These are phyloP conservation scores for Ilyonectria sp. DNA, from an alignment of 2,329 filamentous ascomycete species.

Conservation along the genomic window DNA sequence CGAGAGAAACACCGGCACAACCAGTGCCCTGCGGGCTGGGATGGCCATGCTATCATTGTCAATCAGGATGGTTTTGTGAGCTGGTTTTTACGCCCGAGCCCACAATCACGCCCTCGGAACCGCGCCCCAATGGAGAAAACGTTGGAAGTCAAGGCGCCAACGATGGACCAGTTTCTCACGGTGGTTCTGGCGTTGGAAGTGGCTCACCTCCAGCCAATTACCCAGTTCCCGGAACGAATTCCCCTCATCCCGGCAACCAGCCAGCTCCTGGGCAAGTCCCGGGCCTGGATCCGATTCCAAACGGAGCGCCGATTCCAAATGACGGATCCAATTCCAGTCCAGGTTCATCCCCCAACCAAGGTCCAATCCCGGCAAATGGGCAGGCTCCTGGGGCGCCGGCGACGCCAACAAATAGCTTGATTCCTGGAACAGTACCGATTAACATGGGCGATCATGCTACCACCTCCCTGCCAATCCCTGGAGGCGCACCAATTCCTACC, in stretches of 20 bases:
- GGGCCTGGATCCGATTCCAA: neutral
- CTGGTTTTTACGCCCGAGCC: neutral
- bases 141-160: neutral
- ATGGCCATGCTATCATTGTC: conserved; percentile 52
- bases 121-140: neutral
- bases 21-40: conserved; percentile 48
- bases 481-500: neutral
- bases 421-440: neutral
- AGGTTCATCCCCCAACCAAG: neutral
- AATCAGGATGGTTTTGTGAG: conserved; percentile 49
- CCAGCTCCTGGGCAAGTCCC: neutral
- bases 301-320: neutral
- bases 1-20: conserved; percentile 50
- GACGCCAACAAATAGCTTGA: too few relatives aligned
- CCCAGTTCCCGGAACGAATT: neutral
- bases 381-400: neutral
- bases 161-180: neutral
- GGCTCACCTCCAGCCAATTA: neutral
- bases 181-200: conserved; percentile 4
- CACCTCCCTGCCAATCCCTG: neutral
- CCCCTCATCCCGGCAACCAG: neutral
- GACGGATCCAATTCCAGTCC: neutral
- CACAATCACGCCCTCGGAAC: neutral
- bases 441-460: neutral
- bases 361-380: too few relatives aligned